Conservation (phyloP, 805 yeast genomes). For the Yamadazyma sp. region DNA sequence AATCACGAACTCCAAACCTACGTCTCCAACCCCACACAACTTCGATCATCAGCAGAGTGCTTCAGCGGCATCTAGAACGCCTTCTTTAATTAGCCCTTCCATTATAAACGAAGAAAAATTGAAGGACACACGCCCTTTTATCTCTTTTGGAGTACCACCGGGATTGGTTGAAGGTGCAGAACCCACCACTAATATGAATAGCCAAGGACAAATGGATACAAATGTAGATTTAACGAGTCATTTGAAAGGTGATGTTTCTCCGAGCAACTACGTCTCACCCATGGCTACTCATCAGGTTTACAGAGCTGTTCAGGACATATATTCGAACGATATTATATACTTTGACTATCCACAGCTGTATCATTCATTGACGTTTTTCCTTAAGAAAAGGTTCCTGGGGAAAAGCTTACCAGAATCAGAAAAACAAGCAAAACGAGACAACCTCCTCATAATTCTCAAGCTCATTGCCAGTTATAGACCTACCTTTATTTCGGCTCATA, state of each 20-base stretch:
- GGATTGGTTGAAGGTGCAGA: conserved; percentile 6
- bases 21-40: conserved; percentile 27
- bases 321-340: conserved; percentile 45
- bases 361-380: conserved; percentile 57
- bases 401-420: conserved; percentile 34
- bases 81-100: conserved; percentile 11
- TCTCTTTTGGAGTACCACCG: conserved; percentile 34
- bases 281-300: conserved; percentile 56
- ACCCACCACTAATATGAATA: not conserved
- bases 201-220: not conserved
- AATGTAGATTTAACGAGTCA: conserved; percentile 10
- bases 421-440: conserved; percentile 30
- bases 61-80: not conserved
- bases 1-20: conserved; percentile 39
- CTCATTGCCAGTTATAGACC: conserved; percentile 69
- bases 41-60: not conserved
- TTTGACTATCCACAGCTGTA: conserved; percentile 65
- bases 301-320: conserved; percentile 51
- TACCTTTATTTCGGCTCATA: conserved; percentile 73
- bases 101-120: conserved; percentile 11
- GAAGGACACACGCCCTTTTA: conserved; percentile 40
- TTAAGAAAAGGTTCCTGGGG: conserved; percentile 58
- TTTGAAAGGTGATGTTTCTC: conserved; percentile 2
- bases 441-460: conserved; percentile 47
- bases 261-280: conserved; percentile 49